Evolutionary conservation across 371 early-diverging fungal species (phyloP).

Genomic region (Mortierella sp.): DNA sequence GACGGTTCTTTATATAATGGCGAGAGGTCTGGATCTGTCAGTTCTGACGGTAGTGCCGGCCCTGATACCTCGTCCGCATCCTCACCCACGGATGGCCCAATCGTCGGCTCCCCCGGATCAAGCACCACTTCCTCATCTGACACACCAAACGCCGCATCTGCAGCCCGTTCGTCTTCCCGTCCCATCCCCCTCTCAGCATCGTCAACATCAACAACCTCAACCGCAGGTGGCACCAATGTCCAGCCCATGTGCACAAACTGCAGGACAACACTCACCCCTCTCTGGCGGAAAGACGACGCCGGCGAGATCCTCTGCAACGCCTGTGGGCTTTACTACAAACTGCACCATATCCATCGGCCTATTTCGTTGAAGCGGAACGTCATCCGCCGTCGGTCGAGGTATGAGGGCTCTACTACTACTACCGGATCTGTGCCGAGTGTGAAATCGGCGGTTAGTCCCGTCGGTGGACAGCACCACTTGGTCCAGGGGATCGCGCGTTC

Average conservation of each 20-base stretch:
- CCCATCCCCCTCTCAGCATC: conserved; percentile 8
- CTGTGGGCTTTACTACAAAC: conserved; percentile 95
- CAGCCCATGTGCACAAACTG: conserved; percentile 89
- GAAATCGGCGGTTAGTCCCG: conserved; percentile 8
- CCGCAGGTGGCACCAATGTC: conserved; percentile 9
- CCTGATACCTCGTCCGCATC: background rate
- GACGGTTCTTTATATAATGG: background rate
- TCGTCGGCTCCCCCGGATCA: background rate
- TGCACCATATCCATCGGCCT: conserved; percentile 90
- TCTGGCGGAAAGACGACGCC: conserved; percentile 94
- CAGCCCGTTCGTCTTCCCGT: background rate
- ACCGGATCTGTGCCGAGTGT: background rate
- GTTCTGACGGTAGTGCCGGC: background rate
- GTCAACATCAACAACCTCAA: background rate
- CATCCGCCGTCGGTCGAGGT: conserved; percentile 86
- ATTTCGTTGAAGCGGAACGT: conserved; percentile 85
- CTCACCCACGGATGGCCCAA: background rate
- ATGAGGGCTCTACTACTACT: conserved; percentile 56
- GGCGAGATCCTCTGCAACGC: conserved; percentile 95
- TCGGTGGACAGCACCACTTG: background rate
- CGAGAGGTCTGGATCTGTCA: background rate
- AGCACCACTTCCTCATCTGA: background rate
- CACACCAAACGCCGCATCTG: background rate
- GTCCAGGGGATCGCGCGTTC: conserved; percentile 8
- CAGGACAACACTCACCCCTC: conserved; percentile 89